Evolutionary conservation across 1,139 yeast genomes (phyloP).

Genomic region (Yamadazyma membranifaciens): DNA sequence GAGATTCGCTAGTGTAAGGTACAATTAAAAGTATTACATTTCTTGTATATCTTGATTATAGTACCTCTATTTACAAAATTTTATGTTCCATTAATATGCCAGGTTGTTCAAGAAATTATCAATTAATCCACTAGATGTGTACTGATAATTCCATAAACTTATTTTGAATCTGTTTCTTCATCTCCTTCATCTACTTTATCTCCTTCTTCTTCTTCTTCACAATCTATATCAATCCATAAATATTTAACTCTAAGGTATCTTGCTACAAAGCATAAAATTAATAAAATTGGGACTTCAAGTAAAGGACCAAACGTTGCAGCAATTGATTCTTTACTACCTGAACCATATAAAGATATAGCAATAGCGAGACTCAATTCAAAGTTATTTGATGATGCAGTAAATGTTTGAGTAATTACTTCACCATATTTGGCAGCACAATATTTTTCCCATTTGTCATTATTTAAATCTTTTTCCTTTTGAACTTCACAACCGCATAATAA

Average conservation of each 20-base stretch:
- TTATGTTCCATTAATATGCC: no score
- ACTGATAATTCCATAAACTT: no score
- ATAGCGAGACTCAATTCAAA: constrained; percentile 54
- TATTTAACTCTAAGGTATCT: constrained; percentile 26
- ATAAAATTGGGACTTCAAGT: constrained; percentile 53
- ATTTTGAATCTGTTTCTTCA: no score
- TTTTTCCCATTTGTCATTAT: constrained; percentile 18
- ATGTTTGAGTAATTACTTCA: constrained; percentile 48
- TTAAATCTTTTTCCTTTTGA: constrained; percentile 11
- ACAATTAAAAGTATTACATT: no score
- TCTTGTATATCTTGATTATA: no score
- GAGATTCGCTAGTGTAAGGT: no score
- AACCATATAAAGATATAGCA: constrained; percentile 53
- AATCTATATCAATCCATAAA: constrained; percentile 22
- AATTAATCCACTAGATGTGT: no score
- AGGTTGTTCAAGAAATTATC: no score
- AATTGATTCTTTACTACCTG: constrained; percentile 51
- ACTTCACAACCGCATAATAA: constrained; percentile 41
- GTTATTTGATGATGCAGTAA: constrained; percentile 60
- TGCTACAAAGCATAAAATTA: constrained; percentile 43
- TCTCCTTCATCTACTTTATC: background rate
- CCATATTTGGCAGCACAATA: constrained; percentile 41
- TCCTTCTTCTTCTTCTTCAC: constrained; percentile 1
- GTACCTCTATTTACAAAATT: no score
- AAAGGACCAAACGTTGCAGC: constrained; percentile 65